A percentile compares a stretch with the other conserved stretches of the same genome.
phyloP scores from a whole-genome alignment of 371 early-diverging fungal species.

The Mortierella sp. region DNA sequence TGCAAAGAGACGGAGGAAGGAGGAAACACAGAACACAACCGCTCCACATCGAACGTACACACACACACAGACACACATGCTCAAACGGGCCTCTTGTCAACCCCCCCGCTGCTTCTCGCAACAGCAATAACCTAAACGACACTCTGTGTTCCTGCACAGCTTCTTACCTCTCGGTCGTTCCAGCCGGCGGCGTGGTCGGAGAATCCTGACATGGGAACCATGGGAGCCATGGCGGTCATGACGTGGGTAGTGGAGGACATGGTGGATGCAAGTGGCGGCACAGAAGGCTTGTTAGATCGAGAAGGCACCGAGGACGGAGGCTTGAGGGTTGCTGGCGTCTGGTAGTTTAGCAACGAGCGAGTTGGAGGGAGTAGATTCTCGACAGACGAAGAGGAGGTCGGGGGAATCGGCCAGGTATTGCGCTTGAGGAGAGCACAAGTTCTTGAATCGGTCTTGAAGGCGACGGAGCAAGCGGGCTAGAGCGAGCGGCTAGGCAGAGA shows the following conservation, averaged over 20 bases:
- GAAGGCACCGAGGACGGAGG: neutral
- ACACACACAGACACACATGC: too few relatives aligned
- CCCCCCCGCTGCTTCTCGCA: too few relatives aligned
- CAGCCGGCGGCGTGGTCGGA: constrained; percentile 26
- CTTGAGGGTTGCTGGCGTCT: too few relatives aligned
- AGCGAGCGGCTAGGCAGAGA: too few relatives aligned
- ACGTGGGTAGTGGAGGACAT: constrained; percentile 41
- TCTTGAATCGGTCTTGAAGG: constrained; percentile 13
- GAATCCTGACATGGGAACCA: constrained; percentile 19
- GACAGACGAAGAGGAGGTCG: constrained; percentile 4
- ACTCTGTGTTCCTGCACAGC: neutral
- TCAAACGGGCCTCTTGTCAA: too few relatives aligned
- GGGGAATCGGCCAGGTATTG: too few relatives aligned
- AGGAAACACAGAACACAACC: too few relatives aligned
- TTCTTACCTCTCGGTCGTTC: constrained; percentile 43
- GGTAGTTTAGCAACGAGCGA: too few relatives aligned
- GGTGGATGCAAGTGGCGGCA: constrained; percentile 2
- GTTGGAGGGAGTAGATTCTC: neutral
- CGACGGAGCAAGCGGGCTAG: too few relatives aligned
- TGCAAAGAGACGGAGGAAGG: too few relatives aligned
- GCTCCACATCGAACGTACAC: too few relatives aligned
- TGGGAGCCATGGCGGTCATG: constrained; percentile 33
- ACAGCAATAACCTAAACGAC: too few relatives aligned
- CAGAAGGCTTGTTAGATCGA: constrained; percentile 2
- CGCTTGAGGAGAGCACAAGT: neutral